Percentiles rank a stretch among this genome's conserved stretches.
These are phyloP conservation scores for Pugionium dolabratum DNA, from an alignment of 345 rosid genomes.

Conservation along the genomic window DNA sequence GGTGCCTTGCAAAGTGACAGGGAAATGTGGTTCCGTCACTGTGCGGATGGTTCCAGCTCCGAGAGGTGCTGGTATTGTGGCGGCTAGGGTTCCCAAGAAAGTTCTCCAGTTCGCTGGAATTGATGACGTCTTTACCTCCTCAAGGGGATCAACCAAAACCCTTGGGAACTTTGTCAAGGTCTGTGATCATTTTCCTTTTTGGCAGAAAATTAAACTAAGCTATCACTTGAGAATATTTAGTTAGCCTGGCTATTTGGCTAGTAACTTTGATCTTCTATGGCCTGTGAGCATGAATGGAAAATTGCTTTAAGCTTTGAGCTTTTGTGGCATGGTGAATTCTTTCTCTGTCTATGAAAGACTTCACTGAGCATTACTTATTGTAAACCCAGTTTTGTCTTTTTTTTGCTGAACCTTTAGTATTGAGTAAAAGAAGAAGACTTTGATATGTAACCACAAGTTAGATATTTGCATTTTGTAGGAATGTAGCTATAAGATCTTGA, in stretches of 20 bases:
- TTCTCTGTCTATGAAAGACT: not conserved
- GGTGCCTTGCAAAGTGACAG: conserved; percentile 70
- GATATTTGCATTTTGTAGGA: too few species aligned
- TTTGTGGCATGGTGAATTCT: not conserved
- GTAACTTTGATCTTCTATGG: too few species aligned
- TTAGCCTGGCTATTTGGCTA: too few species aligned
- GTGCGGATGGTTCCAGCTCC: too few species aligned
- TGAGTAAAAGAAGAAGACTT: too few species aligned
- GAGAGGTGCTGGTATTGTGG: conserved; percentile 35
- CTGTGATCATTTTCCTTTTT: not conserved
- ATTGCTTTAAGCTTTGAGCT: not conserved
- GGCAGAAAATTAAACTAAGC: not conserved
- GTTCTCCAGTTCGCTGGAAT: conserved; percentile 42
- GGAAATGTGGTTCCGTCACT: conserved; percentile 44
- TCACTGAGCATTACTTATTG: not conserved
- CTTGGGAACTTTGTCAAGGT: conserved; percentile 77
- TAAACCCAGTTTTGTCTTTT: not conserved
- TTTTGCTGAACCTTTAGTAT: too few species aligned
- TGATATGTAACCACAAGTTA: too few species aligned
- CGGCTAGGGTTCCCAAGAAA: conserved; percentile 73
- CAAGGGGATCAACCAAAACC: conserved; percentile 67
- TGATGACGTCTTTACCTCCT: not conserved
- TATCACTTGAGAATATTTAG: too few species aligned
- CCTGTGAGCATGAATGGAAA: too few species aligned
- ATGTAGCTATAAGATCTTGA: too few species aligned